Evolutionary conservation across 2,329 filamentous ascomycete species (phyloP), one percentile per base, ranked within the genome.

Genomic region (Hymenoscyphus repandus): DNA sequence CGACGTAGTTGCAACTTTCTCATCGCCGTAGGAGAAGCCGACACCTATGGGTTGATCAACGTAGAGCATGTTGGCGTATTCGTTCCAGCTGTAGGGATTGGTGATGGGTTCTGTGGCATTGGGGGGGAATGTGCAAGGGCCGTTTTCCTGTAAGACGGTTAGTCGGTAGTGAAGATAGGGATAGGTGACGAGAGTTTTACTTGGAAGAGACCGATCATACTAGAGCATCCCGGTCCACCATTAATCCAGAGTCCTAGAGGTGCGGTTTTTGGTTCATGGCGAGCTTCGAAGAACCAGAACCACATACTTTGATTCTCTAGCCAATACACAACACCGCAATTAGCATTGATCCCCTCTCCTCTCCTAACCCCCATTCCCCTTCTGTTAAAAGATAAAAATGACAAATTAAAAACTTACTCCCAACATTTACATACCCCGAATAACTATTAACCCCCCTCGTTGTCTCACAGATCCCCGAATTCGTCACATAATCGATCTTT

Each of bases 1-100:
- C 6, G 66, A 65, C 2, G 74, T 75, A 27, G 68, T 70, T 6
- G 48, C 65, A 74, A 68, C 49, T 71, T 67, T 45, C 70, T 77
- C 47, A 6, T 33, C 49, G 22, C 51, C 69, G 56, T 72, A 73
- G 2, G 67, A 70, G 56, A 71, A 72, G 6, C 70, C 70, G 6
- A 62, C 62, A 17, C 65, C 64, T 22, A 70, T 64, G 0, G 67
- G 67, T 39, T 69, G 64, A 32, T 68, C 66, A 11, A 69, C 52
- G 50, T 68, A 70, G 2, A 71, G 52, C 67, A 71, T 65, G 45
- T 68, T 68, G 32, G 64, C 65, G 27, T 64, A 63, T 11, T 61
- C 55, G 50, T 70, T 71, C 60, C 56, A 68, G 47, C 60, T 67
- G 55, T 62, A 66, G 0, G 64, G 60, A 50, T 74, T 74, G 45